Evolutionary conservation across 2,329 filamentous ascomycete species (phyloP).

Genomic region (Hypomyces perniciosus): DNA sequence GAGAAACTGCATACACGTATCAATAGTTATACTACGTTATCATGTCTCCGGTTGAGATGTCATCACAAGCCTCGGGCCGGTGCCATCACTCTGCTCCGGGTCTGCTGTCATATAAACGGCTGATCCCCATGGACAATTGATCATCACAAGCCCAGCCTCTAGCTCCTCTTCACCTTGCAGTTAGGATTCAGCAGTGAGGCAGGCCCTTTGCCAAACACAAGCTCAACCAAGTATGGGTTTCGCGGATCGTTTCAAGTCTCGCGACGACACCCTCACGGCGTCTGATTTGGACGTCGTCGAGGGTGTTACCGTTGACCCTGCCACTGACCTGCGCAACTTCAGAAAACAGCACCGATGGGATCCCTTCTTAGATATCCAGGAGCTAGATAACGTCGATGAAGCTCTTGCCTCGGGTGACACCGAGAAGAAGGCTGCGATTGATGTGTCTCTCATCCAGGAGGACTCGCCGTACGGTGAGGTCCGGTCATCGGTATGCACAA

Average conservation of each 20-base stretch:
- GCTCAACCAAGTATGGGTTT: background rate
- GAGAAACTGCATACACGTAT: no score
- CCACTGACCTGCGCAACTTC: constrained; percentile 9
- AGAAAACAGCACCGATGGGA: constrained; percentile 41
- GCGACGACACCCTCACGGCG: background rate
- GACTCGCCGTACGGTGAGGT: constrained; percentile 47
- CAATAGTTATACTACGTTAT: no score
- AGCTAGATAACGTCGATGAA: constrained; percentile 43
- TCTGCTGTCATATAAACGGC: background rate
- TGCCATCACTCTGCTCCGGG: no score
- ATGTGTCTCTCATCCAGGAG: constrained; percentile 39
- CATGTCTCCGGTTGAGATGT: no score
- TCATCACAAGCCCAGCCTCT: background rate
- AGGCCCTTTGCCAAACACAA: background rate
- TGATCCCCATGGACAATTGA: background rate
- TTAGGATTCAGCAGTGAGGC: background rate
- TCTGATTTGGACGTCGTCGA: background rate
- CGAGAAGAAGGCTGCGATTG: constrained; percentile 36
- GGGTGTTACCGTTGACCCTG: background rate
- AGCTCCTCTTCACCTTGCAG: background rate
- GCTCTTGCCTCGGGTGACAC: constrained; percentile 35
- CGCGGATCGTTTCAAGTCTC: background rate
- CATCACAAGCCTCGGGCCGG: no score
- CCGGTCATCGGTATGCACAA: constrained; percentile 17
- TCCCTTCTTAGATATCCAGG: constrained; percentile 45